Percentiles rank a stretch among this genome's conserved stretches.
Evolutionary conservation across 2,329 filamentous ascomycete genomes (phyloP).

Genomic region (Aspergillus eucalypticola): DNA sequence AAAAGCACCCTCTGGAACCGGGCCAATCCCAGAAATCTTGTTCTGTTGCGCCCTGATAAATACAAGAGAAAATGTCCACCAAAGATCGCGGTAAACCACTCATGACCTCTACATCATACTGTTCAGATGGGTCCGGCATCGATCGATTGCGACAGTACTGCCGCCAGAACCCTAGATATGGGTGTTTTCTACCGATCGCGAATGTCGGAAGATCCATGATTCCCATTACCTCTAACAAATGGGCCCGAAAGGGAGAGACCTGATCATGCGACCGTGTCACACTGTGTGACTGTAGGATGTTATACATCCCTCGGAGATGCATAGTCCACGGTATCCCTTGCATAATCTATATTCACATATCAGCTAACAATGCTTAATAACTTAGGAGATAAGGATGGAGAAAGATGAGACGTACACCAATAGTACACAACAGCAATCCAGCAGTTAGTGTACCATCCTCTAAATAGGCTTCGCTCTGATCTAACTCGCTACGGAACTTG

Average conservation of each 20-base stretch:
- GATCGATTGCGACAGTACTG: constrained; percentile 24
- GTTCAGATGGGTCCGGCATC: background rate
- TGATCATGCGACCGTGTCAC: constrained; percentile 3
- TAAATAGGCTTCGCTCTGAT: constrained; percentile 20
- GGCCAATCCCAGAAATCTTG: constrained; percentile 34
- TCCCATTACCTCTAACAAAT: constrained; percentile 35
- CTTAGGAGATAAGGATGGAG: background rate
- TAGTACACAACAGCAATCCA: constrained; percentile 34
- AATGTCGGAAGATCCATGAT: constrained; percentile 34
- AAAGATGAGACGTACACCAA: constrained; percentile 26
- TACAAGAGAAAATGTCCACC: constrained; percentile 29
- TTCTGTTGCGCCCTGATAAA: constrained; percentile 27
- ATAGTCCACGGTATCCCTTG: constrained; percentile 34
- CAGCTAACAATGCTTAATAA: background rate
- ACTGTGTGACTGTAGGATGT: constrained; percentile 26
- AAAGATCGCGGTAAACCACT: constrained; percentile 32
- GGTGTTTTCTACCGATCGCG: constrained; percentile 26
- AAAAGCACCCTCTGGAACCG: constrained; percentile 25
- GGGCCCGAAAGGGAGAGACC: constrained; percentile 21
- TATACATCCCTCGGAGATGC: constrained; percentile 35
- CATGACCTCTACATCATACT: constrained; percentile 27
- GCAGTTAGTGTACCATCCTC: constrained; percentile 32
- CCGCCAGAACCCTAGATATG: constrained; percentile 31
- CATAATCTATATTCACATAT: constrained; percentile 21
- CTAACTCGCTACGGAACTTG: constrained; percentile 31